phyloP scores from a whole-genome alignment of 2,329 filamentous ascomycete species.

The Emericellopsis atlantica region DNA sequence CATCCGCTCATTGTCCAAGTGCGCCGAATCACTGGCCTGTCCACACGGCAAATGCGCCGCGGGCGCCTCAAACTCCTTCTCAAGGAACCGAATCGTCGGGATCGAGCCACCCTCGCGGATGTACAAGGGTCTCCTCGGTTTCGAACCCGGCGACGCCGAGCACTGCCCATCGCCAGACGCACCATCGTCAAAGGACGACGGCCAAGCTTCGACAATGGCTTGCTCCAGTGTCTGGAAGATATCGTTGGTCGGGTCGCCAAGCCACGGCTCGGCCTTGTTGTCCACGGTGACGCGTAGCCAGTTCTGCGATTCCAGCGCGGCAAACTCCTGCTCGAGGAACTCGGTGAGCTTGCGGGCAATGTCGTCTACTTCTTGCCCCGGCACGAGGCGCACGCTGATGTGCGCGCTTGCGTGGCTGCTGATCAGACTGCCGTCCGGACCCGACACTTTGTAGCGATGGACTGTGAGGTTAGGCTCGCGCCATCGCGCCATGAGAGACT shows the following conservation, averaged over 20 bases:
- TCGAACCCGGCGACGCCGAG: too few species aligned
- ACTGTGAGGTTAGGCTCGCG: conserved; percentile 89
- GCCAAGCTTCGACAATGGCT: conserved; percentile 79
- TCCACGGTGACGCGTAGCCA: conserved; percentile 72
- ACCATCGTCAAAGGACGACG: conserved; percentile 28
- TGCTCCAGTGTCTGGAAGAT: conserved; percentile 83
- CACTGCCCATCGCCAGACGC: conserved; percentile 4
- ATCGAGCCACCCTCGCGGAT: conserved; percentile 95
- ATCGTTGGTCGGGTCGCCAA: conserved; percentile 80
- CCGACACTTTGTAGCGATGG: conserved; percentile 85
- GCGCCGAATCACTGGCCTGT: conserved; percentile 85
- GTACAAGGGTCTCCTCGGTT: conserved; percentile 60
- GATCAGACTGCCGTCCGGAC: conserved; percentile 83
- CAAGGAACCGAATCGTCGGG: conserved; percentile 82
- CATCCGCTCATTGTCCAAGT: conserved; percentile 91
- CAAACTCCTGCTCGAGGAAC: conserved; percentile 63
- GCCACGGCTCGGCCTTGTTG: conserved; percentile 90
- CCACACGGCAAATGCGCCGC: conserved; percentile 91
- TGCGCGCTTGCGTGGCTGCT: conserved; percentile 80
- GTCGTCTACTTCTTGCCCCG: conserved; percentile 77
- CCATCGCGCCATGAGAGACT: conserved; percentile 86
- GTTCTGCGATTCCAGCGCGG: conserved; percentile 66
- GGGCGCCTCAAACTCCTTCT: conserved; percentile 85
- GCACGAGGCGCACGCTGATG: conserved; percentile 82
- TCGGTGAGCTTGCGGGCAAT: conserved; percentile 55